Percentiles rank a stretch among this genome's conserved stretches.
phyloP scores from a whole-genome alignment of 352 stramenopile species.

The Phytophthora pinifolia region DNA sequence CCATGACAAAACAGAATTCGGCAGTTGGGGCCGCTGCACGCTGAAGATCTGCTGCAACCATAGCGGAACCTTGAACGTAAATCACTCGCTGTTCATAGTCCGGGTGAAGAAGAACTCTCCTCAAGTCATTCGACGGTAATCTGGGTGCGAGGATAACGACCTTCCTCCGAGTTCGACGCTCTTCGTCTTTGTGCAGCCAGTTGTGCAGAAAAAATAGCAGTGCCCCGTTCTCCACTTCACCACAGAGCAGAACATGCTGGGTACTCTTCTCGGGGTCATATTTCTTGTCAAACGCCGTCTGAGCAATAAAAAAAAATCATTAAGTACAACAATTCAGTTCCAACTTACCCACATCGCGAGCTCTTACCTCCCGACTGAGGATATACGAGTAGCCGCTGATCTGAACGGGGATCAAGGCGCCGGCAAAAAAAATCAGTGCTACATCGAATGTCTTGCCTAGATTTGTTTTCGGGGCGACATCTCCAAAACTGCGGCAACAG shows the following conservation, averaged over 20 bases:
- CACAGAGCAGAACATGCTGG: conserved; percentile 78
- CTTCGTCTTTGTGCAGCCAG: conserved; percentile 70
- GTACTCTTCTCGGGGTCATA: conserved; percentile 62
- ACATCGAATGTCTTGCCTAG: conserved; percentile 71
- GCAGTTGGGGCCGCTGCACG: conserved; percentile 51
- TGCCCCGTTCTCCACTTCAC: conserved; percentile 68
- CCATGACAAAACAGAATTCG: conserved; percentile 73
- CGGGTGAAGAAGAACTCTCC: conserved; percentile 62
- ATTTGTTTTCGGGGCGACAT: conserved; percentile 63
- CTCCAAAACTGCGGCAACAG: conserved; percentile 50
- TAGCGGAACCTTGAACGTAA: conserved; percentile 77
- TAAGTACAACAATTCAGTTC: conserved; percentile 3
- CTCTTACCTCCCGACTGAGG: conserved; percentile 61
- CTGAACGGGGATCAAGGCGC: conserved; percentile 62
- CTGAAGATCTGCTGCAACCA: conserved; percentile 70
- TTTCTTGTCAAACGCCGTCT: conserved; percentile 84
- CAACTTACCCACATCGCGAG: background rate
- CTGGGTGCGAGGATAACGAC: conserved; percentile 73
- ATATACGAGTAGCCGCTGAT: conserved; percentile 74
- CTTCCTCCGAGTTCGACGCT: conserved; percentile 52
- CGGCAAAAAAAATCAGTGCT: conserved; percentile 73
- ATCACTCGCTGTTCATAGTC: conserved; percentile 77
- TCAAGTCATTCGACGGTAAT: conserved; percentile 56
- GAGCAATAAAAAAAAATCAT: no score
- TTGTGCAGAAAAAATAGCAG: conserved; percentile 82